phyloP scores from a whole-genome alignment of 164 flowering plant genomes.

The Kalanchoe fedtschenkoi region DNA sequence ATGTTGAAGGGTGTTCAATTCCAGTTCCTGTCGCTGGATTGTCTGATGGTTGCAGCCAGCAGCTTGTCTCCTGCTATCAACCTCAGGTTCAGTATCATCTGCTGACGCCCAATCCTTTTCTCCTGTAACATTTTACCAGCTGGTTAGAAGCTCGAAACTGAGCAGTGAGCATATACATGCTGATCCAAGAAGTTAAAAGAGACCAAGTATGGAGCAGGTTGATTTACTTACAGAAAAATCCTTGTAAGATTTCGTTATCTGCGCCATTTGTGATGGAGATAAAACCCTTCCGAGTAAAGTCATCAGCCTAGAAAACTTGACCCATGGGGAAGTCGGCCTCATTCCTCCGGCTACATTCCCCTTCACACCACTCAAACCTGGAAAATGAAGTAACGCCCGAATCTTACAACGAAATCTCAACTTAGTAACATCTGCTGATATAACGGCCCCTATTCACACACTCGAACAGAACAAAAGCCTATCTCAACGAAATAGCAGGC shows the following conservation, averaged over 20 bases:
- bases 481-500: background rate
- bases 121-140: conserved; percentile 5
- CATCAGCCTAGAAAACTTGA: conserved; percentile 22
- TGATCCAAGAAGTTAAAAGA: background rate
- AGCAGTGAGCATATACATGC: background rate
- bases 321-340: conserved; percentile 34
- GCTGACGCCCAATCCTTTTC: conserved; percentile 1
- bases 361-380: conserved; percentile 3
- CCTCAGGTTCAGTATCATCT: conserved; percentile 11
- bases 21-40: background rate
- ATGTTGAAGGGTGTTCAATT: background rate
- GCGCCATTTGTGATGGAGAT: conserved; percentile 12
- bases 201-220: background rate
- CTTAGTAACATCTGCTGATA: no score
- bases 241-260: conserved; percentile 12
- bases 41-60: conserved; percentile 5
- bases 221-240: background rate
- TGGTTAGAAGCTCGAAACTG: background rate
- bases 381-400: background rate
- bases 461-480: background rate
- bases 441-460: no score
- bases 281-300: conserved; percentile 16
- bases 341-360: background rate
- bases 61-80: conserved; percentile 12
- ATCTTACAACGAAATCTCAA: background rate